Conservation (phyloP, 2,329 filamentous ascomycete species). For the Keithomyces neogunnii region DNA sequence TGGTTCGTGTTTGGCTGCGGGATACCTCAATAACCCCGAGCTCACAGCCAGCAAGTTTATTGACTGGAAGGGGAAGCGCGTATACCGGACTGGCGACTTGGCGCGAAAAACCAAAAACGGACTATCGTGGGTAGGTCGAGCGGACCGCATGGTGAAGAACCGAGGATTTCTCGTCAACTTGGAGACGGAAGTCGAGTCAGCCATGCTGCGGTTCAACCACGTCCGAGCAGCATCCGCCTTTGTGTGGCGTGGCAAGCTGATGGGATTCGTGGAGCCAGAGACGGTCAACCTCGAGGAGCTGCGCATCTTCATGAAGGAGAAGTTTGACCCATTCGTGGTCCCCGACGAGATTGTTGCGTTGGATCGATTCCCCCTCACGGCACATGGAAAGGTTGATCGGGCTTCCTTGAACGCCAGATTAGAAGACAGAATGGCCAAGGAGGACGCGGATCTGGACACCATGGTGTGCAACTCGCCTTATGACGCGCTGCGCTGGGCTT, state of each 20-base stretch:
- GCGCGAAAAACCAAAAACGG: constrained; percentile 5
- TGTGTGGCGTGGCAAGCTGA: constrained; percentile 10
- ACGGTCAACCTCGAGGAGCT: not conserved
- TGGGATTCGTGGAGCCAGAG: constrained; percentile 7
- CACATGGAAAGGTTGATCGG: not conserved
- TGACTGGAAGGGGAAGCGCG: constrained; percentile 9
- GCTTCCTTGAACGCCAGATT: not conserved
- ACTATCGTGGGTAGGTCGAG: constrained; percentile 18
- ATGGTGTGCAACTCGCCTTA: not conserved
- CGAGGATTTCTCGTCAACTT: constrained; percentile 27
- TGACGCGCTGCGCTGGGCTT: not conserved
- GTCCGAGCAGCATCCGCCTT: constrained; percentile 13
- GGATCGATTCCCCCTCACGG: not conserved
- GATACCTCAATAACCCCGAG: constrained; percentile 26
- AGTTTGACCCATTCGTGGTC: not conserved
- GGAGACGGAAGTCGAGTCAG: constrained; percentile 21
- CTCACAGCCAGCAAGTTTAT: constrained; percentile 10
- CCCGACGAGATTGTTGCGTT: not conserved
- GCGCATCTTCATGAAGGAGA: not conserved
- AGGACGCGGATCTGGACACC: no score
- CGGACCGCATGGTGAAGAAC: constrained; percentile 22
- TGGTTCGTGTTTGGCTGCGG: constrained; percentile 29
- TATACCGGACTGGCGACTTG: constrained; percentile 30
- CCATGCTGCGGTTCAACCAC: constrained; percentile 10
- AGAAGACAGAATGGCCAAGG: not conserved